Evolutionary conservation across 2,329 filamentous ascomycete species (phyloP).

Genomic region (Cladosporium austrohemisphaericum): DNA sequence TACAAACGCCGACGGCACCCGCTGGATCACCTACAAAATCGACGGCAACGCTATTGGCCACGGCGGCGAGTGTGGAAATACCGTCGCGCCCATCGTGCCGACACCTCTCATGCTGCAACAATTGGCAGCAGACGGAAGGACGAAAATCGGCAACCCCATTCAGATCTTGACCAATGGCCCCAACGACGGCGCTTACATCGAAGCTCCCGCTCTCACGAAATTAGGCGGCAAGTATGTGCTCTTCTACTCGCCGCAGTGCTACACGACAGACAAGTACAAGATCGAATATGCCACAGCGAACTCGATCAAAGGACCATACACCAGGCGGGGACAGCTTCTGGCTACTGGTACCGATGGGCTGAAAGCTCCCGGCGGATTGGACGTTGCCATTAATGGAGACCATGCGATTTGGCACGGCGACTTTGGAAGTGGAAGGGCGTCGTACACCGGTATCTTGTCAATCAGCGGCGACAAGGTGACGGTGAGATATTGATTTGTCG

Average conservation of each 20-base stretch:
- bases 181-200: slow-evolving; percentile 30
- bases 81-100: slow-evolving; percentile 19
- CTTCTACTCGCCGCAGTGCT: slow-evolving; percentile 33
- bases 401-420: slow-evolving; percentile 31
- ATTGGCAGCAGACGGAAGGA: slow-evolving; percentile 26
- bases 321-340: slow-evolving; percentile 24
- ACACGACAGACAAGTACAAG: slow-evolving; percentile 26
- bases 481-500: slow-evolving; percentile 1
- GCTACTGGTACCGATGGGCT: slow-evolving; percentile 25
- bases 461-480: slow-evolving; percentile 17
- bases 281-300: slow-evolving; percentile 28
- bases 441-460: slow-evolving; percentile 20
- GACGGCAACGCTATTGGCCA: slow-evolving; percentile 29
- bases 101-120: slow-evolving; percentile 31
- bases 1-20: slow-evolving; percentile 19
- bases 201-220: slow-evolving; percentile 29
- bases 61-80: slow-evolving; percentile 29
- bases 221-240: slow-evolving; percentile 29
- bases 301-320: slow-evolving; percentile 27
- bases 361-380: slow-evolving; percentile 28
- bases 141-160: slow-evolving; percentile 23
- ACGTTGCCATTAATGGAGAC: slow-evolving; percentile 31
- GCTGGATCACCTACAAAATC: slow-evolving; percentile 30
- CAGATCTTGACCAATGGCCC: slow-evolving; percentile 27
- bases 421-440: slow-evolving; percentile 19